phyloP scores from a whole-genome alignment of 2,329 filamentous ascomycete genomes.

The Dendrostoma leiphaemia region DNA sequence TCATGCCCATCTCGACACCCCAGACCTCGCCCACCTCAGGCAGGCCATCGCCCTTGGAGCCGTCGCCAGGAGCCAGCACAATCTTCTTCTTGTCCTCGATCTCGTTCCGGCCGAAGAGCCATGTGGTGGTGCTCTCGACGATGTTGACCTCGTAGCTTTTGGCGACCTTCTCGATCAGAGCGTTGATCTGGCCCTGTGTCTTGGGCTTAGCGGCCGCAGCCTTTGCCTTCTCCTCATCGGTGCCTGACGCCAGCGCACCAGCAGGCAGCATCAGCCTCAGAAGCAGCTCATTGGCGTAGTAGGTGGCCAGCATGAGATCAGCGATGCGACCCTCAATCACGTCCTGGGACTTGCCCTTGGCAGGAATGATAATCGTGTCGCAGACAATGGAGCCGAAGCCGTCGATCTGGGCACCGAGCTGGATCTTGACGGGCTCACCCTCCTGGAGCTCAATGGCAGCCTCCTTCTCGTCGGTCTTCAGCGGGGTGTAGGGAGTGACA shows the following conservation, averaged over 20 bases:
- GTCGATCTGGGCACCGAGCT: constrained; percentile 98
- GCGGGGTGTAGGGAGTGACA: constrained; percentile 94
- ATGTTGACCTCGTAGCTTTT: constrained; percentile 89
- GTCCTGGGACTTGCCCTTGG: constrained; percentile 58
- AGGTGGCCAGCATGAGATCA: constrained; percentile 83
- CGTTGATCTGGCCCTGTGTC: constrained; percentile 82
- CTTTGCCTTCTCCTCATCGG: constrained; percentile 95
- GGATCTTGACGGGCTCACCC: constrained; percentile 91
- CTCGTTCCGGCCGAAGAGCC: constrained; percentile 94
- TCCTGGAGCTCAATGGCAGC: constrained; percentile 76
- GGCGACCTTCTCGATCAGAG: constrained; percentile 84
- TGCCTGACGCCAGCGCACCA: constrained; percentile 77
- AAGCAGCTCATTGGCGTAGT: constrained; percentile 95
- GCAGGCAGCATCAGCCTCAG: constrained; percentile 88
- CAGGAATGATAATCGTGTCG: constrained; percentile 77
- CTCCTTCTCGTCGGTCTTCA: constrained; percentile 83
- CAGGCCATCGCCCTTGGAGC: constrained; percentile 81
- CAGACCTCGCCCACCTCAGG: constrained; percentile 92
- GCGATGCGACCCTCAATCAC: constrained; percentile 74
- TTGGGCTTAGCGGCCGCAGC: constrained; percentile 78
- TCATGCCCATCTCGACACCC: constrained; percentile 96
- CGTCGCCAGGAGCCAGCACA: constrained; percentile 81
- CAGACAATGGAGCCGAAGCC: constrained; percentile 96
- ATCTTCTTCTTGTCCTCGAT: constrained; percentile 99
- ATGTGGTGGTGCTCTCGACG: constrained; percentile 97